Evolutionary conservation across 2,329 filamentous ascomycete species (phyloP), one percentile per base, ranked within the genome.

Genomic region (Chaetomium sp.): DNA sequence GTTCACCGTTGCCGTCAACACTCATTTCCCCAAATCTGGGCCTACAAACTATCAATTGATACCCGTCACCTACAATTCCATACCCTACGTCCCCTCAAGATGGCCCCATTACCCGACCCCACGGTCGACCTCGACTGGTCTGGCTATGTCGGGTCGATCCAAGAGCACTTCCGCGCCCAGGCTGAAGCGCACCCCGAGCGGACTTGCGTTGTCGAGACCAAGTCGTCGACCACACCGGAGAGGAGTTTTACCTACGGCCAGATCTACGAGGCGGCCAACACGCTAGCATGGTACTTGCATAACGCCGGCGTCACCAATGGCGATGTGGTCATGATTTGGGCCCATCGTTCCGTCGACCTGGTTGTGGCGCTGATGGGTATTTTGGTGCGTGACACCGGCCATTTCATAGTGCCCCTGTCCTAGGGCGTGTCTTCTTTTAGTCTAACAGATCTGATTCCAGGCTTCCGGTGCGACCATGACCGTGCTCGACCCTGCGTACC

Each of bases 251-350:
- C 85, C 32, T 97, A 96, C 70, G 77, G 77, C 61, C 89, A 95
- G 66, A 96, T 97, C 67, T 80, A 91, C 67, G 87, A 96, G 73
- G 86, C 87, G 0, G 87, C 89, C 35, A 95, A 95, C 68, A 78
- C 83, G 14, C 71, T 96, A 6, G 88, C 90, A 27, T 85, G 95
- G 71, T 82, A 95, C 67, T 78, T 96, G 19, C 80, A 87, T 53
- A 77, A 86, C 50, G 79, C 84, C 65, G 91, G 91, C 56, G 78
- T 90, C 60, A 78, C 84, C 57, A 77, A 84, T 62, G 91, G 90
- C 7, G 91, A 97, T 67, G 91, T 96, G 2, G 90, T 96, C 65
- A 95, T 96, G 89, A 88, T 94, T 60, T 96, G 85, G 68, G 89
- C 89, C 54, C 82, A 96, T 71, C 84, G 91, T 56, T 84, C 84